A percentile compares a stretch with the other conserved stretches of the same genome.
Conservation (phyloP, 352 stramenopile species). For the Globisporangium heterothallicum region DNA sequence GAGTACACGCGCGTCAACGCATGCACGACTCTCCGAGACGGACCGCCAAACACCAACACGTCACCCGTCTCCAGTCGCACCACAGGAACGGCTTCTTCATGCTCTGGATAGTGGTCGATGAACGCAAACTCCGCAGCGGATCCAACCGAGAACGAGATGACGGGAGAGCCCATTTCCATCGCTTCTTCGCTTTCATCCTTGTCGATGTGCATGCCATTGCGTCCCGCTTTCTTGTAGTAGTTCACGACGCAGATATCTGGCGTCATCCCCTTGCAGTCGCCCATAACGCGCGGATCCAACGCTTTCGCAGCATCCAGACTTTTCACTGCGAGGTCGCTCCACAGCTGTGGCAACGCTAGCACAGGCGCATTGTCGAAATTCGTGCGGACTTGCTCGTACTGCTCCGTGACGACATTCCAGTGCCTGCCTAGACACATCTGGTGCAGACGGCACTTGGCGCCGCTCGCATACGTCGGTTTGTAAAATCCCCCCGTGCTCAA, state of each 20-base stretch:
- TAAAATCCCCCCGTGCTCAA: slow-evolving; percentile 47
- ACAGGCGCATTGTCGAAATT: slow-evolving; percentile 44
- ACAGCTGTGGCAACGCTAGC: slow-evolving; percentile 26
- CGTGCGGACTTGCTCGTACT: slow-evolving; percentile 51
- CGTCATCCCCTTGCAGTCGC: slow-evolving; percentile 32
- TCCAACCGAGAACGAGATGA: slow-evolving; percentile 69
- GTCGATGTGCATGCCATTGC: slow-evolving; percentile 73
- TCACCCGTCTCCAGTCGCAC: slow-evolving; percentile 63
- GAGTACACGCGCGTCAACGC: slow-evolving; percentile 61
- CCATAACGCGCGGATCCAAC: slow-evolving; percentile 40
- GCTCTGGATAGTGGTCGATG: slow-evolving; percentile 50
- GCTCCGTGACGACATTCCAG: slow-evolving; percentile 69
- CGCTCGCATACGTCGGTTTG: slow-evolving; percentile 62
- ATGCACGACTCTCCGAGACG: slow-evolving; percentile 52
- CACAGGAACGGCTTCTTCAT: slow-evolving; percentile 41
- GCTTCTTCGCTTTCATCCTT: slow-evolving; percentile 61
- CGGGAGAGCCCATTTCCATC: slow-evolving; percentile 55
- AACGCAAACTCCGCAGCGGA: slow-evolving; percentile 64
- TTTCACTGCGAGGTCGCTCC: slow-evolving; percentile 27
- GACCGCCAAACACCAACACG: slow-evolving; percentile 66
- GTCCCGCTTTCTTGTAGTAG: slow-evolving; percentile 70
- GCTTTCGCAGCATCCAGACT: slow-evolving; percentile 31
- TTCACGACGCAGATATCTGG: slow-evolving; percentile 72
- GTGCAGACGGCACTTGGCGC: slow-evolving; percentile 64
- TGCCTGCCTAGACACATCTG: slow-evolving; percentile 68